Evolutionary conservation across 208 protist species (phyloP), one percentile per base, ranked within the genome.

Genomic region (Lotmaria passim): DNA sequence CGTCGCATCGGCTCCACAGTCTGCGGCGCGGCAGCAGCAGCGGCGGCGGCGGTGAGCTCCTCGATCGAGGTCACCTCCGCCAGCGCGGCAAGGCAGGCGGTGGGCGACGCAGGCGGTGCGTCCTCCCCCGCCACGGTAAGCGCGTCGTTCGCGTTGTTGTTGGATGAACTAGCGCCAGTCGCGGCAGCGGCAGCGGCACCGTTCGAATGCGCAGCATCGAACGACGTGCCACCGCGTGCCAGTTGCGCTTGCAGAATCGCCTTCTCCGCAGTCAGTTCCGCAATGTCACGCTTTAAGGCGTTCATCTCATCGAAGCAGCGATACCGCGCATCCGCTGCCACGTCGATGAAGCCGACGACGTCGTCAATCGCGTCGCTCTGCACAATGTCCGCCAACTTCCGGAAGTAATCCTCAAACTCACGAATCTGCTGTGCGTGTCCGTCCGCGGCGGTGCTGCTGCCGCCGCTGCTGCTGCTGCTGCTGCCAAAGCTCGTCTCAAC

Each of bases 291-390:
- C 55, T 89, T 76, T 39, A 86, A 56, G 10, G 39, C 48, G 65
- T 89, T 79, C 24, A 92, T 56, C 47, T 85, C 82, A 0, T 73
- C 67, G 64, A 88, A 94, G 24, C 68, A 73, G 41, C 73, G 62
- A 66, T 92, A 92, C 14, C 83, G 86, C 48, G 78, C 71, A 15
- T 89, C 83, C 0, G 73, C 62, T 0, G 74, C 73, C 1, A 52
- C 47, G n/a, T 86, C 75, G n/a, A 88, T 66, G 55, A 85, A 92
- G n/a, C 65, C 43, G 12, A 85, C 74, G 14, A 94, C 80, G 12
- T 87, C 79, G 19, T 71, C 51, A 14, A 90, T 72, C 30, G 46
- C 69, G 28, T 86, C 75, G 47, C 78, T 77, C 39, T 81, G 86
- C 7, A 78, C 82, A 47, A 94, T 76, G n/a, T 78, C 64, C 2